These are phyloP conservation scores for Byssochlamys sp. DNA, from an alignment of 2,329 filamentous ascomycete species.

Conservation along the genomic window DNA sequence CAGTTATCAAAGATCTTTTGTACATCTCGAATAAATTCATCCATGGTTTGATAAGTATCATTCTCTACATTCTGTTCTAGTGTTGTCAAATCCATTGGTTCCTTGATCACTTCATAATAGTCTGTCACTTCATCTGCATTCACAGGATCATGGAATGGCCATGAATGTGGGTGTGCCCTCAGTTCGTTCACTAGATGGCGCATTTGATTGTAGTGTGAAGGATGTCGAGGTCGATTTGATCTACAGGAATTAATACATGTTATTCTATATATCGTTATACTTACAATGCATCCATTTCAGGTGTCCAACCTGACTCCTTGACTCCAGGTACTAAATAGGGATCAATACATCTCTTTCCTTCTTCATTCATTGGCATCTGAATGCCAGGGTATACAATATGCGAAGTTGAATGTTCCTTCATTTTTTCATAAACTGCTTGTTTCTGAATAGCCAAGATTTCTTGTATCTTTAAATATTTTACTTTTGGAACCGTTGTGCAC, in stretches of 20 bases:
- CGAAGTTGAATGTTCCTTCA: constrained; percentile 74
- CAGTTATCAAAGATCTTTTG: constrained; percentile 90
- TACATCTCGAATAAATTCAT: constrained; percentile 85
- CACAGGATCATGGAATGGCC: constrained; percentile 90
- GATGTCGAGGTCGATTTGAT: constrained; percentile 85
- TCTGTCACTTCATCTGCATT: constrained; percentile 95
- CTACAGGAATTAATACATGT: too few species aligned
- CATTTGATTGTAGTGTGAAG: constrained; percentile 90
- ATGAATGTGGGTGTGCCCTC: constrained; percentile 83
- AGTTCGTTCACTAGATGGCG: constrained; percentile 87
- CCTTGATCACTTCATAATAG: constrained; percentile 96
- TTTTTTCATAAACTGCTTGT: constrained; percentile 88
- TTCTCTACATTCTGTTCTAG: constrained; percentile 95
- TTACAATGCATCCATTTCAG: constrained; percentile 97
- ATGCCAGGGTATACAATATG: constrained; percentile 69
- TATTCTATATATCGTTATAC: too few species aligned
- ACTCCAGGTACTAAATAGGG: constrained; percentile 80
- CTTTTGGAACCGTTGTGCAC: constrained; percentile 91
- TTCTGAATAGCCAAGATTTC: constrained; percentile 97
- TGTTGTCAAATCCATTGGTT: constrained; percentile 90
- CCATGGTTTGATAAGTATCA: constrained; percentile 79
- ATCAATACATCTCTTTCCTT: too few species aligned
- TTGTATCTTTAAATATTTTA: constrained; percentile 83
- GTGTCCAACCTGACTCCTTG: constrained; percentile 84
- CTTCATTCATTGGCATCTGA: too few species aligned